Evolutionary conservation across 2,329 filamentous ascomycete species (phyloP).

Genomic region (Botrytis pseudocinerea): DNA sequence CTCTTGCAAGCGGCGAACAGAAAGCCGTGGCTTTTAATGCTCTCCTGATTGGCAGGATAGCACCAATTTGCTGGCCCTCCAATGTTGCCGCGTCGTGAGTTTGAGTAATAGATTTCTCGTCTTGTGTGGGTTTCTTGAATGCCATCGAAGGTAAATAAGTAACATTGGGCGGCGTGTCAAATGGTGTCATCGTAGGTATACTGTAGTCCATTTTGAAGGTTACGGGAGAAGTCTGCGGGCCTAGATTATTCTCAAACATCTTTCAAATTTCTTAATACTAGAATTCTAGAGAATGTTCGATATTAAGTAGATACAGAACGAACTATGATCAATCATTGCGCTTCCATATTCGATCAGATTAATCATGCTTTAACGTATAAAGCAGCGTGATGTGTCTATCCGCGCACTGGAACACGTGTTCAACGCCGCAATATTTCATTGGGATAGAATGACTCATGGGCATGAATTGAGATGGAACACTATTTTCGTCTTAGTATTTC

Average conservation of each 20-base stretch:
- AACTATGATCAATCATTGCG: not conserved
- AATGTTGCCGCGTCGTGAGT: slow-evolving; percentile 6
- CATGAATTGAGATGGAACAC: not conserved
- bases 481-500: not conserved
- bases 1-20: not conserved
- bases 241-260: not conserved
- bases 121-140: not conserved
- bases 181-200: not conserved
- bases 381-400: not conserved
- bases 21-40: not conserved
- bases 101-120: not conserved
- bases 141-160: not conserved
- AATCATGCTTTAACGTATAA: not conserved
- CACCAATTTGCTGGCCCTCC: slow-evolving; percentile 1
- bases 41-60: slow-evolving; percentile 14
- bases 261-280: not conserved
- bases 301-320: not conserved
- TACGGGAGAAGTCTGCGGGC: not conserved
- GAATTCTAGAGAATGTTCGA: not conserved
- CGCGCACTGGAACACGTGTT: not conserved
- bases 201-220: not conserved
- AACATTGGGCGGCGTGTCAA: not conserved
- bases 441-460: not conserved
- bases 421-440: not conserved
- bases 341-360: not conserved